phyloP scores from a whole-genome alignment of 768 basidiomycete genomes.

The Lactarius evosmus region DNA sequence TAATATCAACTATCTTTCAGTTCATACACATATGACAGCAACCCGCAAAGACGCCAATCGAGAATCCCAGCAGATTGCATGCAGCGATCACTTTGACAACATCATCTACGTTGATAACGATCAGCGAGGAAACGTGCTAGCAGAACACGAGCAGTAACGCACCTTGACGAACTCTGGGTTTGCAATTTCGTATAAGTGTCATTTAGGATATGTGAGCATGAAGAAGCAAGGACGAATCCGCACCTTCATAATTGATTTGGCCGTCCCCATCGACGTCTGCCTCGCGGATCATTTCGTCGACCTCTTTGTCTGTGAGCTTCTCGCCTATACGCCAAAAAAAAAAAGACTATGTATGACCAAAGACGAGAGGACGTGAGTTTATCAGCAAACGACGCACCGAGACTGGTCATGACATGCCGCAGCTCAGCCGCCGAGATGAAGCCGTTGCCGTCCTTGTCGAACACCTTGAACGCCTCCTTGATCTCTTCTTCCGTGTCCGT shows the following conservation, averaged over 20 bases:
- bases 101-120: constrained; percentile 53
- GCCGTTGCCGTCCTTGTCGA: constrained; percentile 95
- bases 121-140: constrained; percentile 9
- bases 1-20: constrained; percentile 17
- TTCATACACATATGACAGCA: constrained; percentile 10
- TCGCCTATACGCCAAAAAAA: constrained; percentile 66
- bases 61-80: not conserved
- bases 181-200: constrained; percentile 8
- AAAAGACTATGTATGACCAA: constrained; percentile 1
- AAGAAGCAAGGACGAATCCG: constrained; percentile 27
- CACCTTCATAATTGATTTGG: constrained; percentile 86
- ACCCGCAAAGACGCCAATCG: constrained; percentile 1
- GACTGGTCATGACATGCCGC: constrained; percentile 86
- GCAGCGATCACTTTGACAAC: constrained; percentile 56
- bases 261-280: constrained; percentile 93
- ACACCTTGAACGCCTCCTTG: constrained; percentile 94
- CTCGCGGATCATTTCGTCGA: constrained; percentile 96
- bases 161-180: constrained; percentile 73
- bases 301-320: constrained; percentile 82
- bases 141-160: constrained; percentile 23
- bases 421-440: constrained; percentile 85
- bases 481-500: constrained; percentile 94
- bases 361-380: not conserved
- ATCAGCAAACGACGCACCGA: constrained; percentile 49
- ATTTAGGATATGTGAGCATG: constrained; percentile 10